Percentiles rank a stretch among this genome's conserved stretches.
Conservation (phyloP, 2,329 filamentous ascomycete species). For the Calonectria henricotiae region DNA sequence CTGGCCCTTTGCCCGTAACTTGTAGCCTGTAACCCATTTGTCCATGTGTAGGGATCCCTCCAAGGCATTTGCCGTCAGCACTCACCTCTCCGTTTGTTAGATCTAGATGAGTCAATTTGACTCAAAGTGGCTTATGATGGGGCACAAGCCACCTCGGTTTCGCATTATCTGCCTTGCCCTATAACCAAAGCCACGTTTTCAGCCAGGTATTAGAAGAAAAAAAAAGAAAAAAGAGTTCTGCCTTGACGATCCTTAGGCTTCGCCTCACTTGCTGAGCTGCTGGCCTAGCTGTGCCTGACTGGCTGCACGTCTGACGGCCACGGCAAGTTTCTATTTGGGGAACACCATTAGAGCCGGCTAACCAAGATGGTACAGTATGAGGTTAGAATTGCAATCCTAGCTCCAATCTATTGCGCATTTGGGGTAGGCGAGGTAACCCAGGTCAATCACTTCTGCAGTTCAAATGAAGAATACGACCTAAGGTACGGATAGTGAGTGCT, state of each 20-base stretch:
- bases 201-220: neutral
- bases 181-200: constrained; percentile 33
- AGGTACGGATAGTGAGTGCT: neutral
- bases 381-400: constrained; percentile 19
- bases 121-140: constrained; percentile 38
- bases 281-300: constrained; percentile 36
- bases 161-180: constrained; percentile 16
- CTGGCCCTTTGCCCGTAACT: constrained; percentile 6
- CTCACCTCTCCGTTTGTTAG: neutral
- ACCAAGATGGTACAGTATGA: constrained; percentile 23
- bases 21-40: constrained; percentile 26
- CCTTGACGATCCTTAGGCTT: constrained; percentile 44
- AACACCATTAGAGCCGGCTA: constrained; percentile 18
- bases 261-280: constrained; percentile 34
- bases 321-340: constrained; percentile 48
- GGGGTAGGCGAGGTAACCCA: constrained; percentile 20
- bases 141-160: constrained; percentile 45
- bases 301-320: constrained; percentile 33
- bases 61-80: constrained; percentile 3
- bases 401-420: constrained; percentile 4
- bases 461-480: constrained; percentile 1
- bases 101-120: constrained; percentile 8
- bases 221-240: constrained; percentile 11
- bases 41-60: constrained; percentile 15
- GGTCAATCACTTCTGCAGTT: neutral